Conservation (phyloP, 1,284 basidiomycete genomes). For the Rhodotorula sp. region DNA sequence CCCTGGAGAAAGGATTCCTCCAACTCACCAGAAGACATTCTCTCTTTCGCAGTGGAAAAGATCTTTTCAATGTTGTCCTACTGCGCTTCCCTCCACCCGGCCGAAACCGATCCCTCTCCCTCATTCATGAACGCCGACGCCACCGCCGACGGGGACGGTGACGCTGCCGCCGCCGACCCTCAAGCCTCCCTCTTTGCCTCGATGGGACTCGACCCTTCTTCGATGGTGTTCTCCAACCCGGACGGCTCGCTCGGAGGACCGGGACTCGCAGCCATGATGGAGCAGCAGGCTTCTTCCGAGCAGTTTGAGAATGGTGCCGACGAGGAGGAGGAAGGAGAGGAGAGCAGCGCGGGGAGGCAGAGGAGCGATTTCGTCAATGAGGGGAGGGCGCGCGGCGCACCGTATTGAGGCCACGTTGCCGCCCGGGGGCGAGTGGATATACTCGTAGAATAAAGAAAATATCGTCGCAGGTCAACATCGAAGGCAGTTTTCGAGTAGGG, state of each 20-base stretch:
- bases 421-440: too few relatives aligned
- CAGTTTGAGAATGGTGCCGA: slow-evolving; percentile 4
- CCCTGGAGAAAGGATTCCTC: not conserved
- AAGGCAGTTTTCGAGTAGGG: too few relatives aligned
- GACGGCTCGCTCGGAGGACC: slow-evolving; percentile 32
- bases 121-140: not conserved
- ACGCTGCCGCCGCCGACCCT: not conserved
- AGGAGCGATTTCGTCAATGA: slow-evolving; percentile 31
- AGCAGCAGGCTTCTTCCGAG: not conserved
- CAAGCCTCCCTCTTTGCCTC: slow-evolving; percentile 25
- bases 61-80: slow-evolving; percentile 84
- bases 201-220: slow-evolving; percentile 37
- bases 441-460: too few relatives aligned
- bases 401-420: slow-evolving; percentile 13
- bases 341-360: slow-evolving; percentile 12
- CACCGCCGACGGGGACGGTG: too few relatives aligned
- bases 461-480: too few relatives aligned
- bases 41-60: slow-evolving; percentile 62
- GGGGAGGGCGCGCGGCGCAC: slow-evolving; percentile 26
- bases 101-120: slow-evolving; percentile 2
- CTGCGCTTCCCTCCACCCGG: slow-evolving; percentile 84
- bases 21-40: not conserved
- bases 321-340: slow-evolving; percentile 4
- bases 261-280: slow-evolving; percentile 8
- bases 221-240: slow-evolving; percentile 35